Base-by-base conservation (phyloP, 306 rosid genomes). In the Mimosa pudica region DNA sequence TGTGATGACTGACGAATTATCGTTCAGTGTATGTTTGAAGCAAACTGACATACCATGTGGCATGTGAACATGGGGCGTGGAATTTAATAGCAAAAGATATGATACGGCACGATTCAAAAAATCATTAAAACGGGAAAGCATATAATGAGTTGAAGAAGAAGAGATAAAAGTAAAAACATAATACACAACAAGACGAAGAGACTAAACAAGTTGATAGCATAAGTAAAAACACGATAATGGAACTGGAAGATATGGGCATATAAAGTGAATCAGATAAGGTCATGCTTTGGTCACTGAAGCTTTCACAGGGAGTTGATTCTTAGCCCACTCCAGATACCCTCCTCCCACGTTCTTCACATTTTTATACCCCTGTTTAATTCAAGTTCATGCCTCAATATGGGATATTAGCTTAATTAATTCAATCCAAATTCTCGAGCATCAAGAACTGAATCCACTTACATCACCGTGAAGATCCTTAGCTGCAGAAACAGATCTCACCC, bases 271-370 rank as follows among this genome's bases (percentile, higher is more conserved):
- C n/a, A 49, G 55, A 49, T 2, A 8, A n/a, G 20, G 10, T 70
- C 84, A 78, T 77, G 0, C 7, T 4, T 70, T 66, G 38, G 60
- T 33, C 17, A 3, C 2, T 46, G 88, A 79, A 67, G 73, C 78
- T 7, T 78, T 77, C 71, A 85, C 90, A 8, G 88, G 72, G 70
- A 89, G 85, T 38, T 79, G 81, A 61, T 87, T 86, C 63, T 84
- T 89, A 68, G 88, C 82, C 97, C 96, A 94, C 11, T 89, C 93
- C 8, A 73, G 38, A 73, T 89, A 86, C 32, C 97, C 98, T 82
- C 97, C 97, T 81, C 94, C 94, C 86, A 92, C 84, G 88, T 94
- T 83, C 41, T 58, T 87, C 91, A 86, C 88, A 75, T 87, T 73
- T 89, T 85, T 76, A 77, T 78, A 94, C n/a, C 95, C 95, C 97